phyloP scores from a whole-genome alignment of 2,329 filamentous ascomycete species.

The Simplicillium sp. region DNA sequence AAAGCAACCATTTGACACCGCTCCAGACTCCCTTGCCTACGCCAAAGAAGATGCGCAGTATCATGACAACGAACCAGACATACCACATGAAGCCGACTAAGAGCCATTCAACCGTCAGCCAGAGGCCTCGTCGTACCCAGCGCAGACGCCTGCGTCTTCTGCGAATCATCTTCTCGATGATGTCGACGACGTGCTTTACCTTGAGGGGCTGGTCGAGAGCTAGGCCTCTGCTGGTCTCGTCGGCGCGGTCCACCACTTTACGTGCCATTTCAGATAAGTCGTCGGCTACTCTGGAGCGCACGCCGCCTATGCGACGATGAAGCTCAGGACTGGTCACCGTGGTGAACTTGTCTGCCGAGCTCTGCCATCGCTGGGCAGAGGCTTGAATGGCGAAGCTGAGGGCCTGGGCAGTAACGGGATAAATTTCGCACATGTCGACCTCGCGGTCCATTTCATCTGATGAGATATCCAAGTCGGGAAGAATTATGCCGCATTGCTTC shows the following conservation, averaged over 20 bases:
- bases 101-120: conserved; percentile 77
- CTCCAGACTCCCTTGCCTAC: conserved; percentile 49
- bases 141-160: conserved; percentile 58
- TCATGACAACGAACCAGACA: conserved; percentile 81
- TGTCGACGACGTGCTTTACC: conserved; percentile 71
- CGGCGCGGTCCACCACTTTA: conserved; percentile 65
- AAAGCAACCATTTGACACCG: conserved; percentile 72
- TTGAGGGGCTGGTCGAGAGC: conserved; percentile 68
- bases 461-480: conserved; percentile 34
- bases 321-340: conserved; percentile 46
- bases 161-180: conserved; percentile 66
- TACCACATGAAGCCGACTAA: conserved; percentile 89
- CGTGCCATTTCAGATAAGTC: conserved; percentile 53
- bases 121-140: conserved; percentile 67
- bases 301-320: conserved; percentile 33
- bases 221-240: conserved; percentile 67
- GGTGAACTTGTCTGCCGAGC: conserved; percentile 49
- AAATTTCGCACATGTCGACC: conserved; percentile 33
- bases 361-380: conserved; percentile 47
- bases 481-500: conserved; percentile 6
- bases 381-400: conserved; percentile 35
- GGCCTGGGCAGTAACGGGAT: conserved; percentile 42
- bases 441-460: conserved; percentile 20
- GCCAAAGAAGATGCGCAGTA: conserved; percentile 57
- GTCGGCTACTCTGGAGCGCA: conserved; percentile 37